These are phyloP conservation scores for Aspergillus incahuasiensis DNA, from an alignment of 495 filamentous ascomycete genomes.

Conservation along the genomic window DNA sequence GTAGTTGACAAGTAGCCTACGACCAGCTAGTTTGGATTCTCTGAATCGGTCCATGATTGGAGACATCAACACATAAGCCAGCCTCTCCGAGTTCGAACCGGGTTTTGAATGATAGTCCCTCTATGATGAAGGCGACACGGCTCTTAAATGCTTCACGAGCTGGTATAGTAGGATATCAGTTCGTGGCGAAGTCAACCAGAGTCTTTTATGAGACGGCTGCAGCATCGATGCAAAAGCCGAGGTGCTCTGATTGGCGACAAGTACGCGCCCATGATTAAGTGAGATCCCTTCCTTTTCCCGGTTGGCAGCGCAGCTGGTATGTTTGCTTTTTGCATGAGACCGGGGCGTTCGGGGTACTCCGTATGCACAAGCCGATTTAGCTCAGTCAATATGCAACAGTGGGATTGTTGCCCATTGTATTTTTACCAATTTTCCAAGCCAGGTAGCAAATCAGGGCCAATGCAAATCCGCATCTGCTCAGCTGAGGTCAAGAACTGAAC, in stretches of 20 bases:
- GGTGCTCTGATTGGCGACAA: no score
- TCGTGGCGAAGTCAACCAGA: background rate
- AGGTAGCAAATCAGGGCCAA: no score
- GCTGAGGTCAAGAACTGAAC: no score
- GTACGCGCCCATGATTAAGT: background rate
- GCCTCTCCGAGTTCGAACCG: background rate
- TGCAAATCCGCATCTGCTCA: no score
- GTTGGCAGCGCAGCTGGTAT: background rate
- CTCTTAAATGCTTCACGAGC: background rate
- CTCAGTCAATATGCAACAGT: background rate
- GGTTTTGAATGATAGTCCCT: background rate
- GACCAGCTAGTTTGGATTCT: background rate
- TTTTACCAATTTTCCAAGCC: no score
- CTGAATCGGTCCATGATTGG: background rate
- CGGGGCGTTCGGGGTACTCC: no score
- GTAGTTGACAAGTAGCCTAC: slow-evolving; percentile 9
- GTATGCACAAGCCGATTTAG: background rate
- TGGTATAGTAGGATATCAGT: background rate
- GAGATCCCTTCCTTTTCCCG: background rate
- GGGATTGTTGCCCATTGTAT: background rate
- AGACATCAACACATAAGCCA: background rate
- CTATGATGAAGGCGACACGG: background rate
- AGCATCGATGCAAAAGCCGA: background rate
- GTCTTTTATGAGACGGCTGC: background rate
- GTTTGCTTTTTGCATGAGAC: background rate